Evolutionary conservation across 139 green algal genomes (phyloP).

Genomic region (Eudorina sp.): DNA sequence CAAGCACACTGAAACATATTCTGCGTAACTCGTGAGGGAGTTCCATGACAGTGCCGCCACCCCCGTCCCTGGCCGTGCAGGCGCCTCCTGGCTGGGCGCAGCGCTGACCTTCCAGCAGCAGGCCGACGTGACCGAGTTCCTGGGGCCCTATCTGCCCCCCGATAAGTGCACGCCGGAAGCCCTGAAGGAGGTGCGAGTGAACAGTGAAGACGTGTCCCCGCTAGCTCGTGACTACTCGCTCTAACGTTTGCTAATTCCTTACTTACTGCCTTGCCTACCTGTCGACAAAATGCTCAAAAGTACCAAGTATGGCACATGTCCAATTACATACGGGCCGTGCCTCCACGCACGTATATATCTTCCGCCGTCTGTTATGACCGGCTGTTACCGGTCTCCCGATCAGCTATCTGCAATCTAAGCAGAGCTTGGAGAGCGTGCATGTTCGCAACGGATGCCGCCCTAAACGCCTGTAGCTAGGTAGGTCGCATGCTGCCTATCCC

Average conservation of each 20-base stretch:
- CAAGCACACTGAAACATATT: neutral
- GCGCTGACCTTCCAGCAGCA: neutral
- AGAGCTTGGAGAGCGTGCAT: too few relatives aligned
- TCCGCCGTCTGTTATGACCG: too few relatives aligned
- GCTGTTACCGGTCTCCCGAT: too few relatives aligned
- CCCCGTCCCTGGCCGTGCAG: neutral
- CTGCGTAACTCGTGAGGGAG: neutral
- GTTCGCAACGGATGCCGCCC: too few relatives aligned
- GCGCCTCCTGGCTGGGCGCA: conserved; percentile 5
- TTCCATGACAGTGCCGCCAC: neutral
- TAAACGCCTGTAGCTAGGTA: too few relatives aligned
- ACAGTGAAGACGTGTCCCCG: neutral
- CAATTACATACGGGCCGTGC: neutral
- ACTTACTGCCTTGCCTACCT: neutral
- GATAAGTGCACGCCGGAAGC: neutral
- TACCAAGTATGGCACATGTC: neutral
- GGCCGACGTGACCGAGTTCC: neutral
- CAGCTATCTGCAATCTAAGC: too few relatives aligned
- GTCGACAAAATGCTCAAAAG: neutral
- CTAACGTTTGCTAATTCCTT: neutral
- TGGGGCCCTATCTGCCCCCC: conserved; percentile 17
- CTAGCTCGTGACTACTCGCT: neutral
- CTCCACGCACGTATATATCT: too few relatives aligned
- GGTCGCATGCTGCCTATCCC: too few relatives aligned
- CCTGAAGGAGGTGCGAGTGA: neutral